Conservation (phyloP, 1,284 basidiomycete genomes). For the Marasmius sp. region DNA sequence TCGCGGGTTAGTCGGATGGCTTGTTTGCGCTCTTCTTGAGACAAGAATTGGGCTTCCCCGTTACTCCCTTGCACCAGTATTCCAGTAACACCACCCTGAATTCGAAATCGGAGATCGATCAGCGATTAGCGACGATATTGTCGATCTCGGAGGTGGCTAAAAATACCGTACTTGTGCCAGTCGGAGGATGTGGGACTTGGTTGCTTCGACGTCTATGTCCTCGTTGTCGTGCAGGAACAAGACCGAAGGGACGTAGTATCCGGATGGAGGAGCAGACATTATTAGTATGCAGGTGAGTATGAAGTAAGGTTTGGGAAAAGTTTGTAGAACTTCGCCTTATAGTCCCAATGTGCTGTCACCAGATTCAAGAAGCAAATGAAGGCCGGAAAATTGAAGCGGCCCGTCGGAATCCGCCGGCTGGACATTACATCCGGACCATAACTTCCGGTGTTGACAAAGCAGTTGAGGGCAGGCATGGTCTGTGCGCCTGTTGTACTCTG, state of each 20-base stretch:
- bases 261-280: constrained; percentile 51
- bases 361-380: neutral
- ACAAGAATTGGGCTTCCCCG: constrained; percentile 80
- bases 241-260: constrained; percentile 75
- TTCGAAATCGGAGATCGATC: neutral
- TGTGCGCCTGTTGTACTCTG: too few relatives aligned
- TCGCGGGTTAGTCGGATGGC: constrained; percentile 68
- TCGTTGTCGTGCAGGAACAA: constrained; percentile 68
- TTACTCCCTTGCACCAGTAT: constrained; percentile 79
- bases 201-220: constrained; percentile 59
- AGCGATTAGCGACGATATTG: constrained; percentile 4
- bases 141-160: neutral
- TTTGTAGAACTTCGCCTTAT: neutral
- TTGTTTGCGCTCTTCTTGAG: constrained; percentile 63
- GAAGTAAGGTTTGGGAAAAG: neutral
- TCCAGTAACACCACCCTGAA: constrained; percentile 67
- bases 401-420: neutral
- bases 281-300: neutral
- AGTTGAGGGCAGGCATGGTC: too few relatives aligned
- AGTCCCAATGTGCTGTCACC: neutral
- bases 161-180: constrained; percentile 53
- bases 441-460: too few relatives aligned
- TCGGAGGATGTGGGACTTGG: constrained; percentile 63
- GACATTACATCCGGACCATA: neutral
- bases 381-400: neutral